These are phyloP conservation scores for Hamigera avellanea DNA, from an alignment of 495 filamentous ascomycete genomes.

Conservation along the genomic window DNA sequence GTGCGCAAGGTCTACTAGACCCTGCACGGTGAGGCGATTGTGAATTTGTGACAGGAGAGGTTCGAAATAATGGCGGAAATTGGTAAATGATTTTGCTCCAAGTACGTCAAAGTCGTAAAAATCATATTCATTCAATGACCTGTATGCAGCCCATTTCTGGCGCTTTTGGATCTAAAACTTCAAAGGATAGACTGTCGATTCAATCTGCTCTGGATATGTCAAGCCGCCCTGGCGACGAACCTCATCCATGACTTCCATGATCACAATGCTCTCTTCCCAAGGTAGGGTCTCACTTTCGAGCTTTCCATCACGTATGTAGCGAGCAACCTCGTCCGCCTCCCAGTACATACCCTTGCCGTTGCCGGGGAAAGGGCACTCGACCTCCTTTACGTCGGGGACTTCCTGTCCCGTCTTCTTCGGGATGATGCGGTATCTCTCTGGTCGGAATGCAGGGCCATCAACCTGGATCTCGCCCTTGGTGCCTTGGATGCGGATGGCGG, in stretches of 20 bases:
- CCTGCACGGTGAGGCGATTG: too few species aligned
- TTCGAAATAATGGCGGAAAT: too few species aligned
- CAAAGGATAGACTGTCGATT: conserved; percentile 56
- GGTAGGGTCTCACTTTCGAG: conserved; percentile 61
- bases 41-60: too few species aligned
- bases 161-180: conserved; percentile 13
- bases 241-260: conserved; percentile 94
- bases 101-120: too few species aligned
- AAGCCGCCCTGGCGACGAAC: conserved; percentile 67
- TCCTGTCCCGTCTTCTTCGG: conserved; percentile 27
- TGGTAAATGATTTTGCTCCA: too few species aligned
- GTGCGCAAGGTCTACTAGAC: too few species aligned
- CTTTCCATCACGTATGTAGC: conserved; percentile 74
- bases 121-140: too few species aligned
- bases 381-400: conserved; percentile 31
- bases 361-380: conserved; percentile 52
- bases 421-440: conserved; percentile 50
- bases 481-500: conserved; percentile 73
- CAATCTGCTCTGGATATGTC: conserved; percentile 70
- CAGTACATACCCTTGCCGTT: conserved; percentile 83
- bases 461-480: conserved; percentile 82
- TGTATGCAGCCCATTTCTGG: too few species aligned
- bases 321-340: conserved; percentile 85
- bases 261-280: conserved; percentile 75
- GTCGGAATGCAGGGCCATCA: conserved; percentile 59